Conservation (phyloP, 2,329 filamentous ascomycete genomes). For the Colletotrichum cuscutae region DNA sequence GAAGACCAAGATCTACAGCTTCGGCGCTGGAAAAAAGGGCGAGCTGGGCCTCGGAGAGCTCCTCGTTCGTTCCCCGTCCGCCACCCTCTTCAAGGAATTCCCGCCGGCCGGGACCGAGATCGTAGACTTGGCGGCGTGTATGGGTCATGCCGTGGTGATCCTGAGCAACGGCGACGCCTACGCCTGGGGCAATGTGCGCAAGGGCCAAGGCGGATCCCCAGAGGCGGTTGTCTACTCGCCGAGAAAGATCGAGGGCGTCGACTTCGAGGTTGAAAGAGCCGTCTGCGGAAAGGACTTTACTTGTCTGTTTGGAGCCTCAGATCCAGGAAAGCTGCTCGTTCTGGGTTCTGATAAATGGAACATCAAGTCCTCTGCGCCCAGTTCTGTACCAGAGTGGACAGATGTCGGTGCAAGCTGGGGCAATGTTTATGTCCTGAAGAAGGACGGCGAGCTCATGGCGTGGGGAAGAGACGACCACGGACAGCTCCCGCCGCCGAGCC, state of each 20-base stretch:
- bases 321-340: conserved; percentile 69
- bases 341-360: conserved; percentile 82
- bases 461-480: conserved; percentile 92
- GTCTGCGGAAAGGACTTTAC: conserved; percentile 90
- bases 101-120: conserved; percentile 70
- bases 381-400: conserved; percentile 66
- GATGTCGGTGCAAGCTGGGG: conserved; percentile 86
- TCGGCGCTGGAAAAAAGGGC: conserved; percentile 75
- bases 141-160: conserved; percentile 81
- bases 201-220: conserved; percentile 81
- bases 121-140: conserved; percentile 74
- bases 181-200: conserved; percentile 89
- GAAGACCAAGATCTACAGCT: conserved; percentile 65
- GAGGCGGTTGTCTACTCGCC: conserved; percentile 67
- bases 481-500: conserved; percentile 73
- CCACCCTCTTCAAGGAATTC: conserved; percentile 67
- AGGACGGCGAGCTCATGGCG: conserved; percentile 69
- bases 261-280: conserved; percentile 73
- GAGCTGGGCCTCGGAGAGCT: conserved; percentile 74
- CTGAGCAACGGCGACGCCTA: conserved; percentile 81
- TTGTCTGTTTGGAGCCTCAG: conserved; percentile 69
- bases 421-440: conserved; percentile 76
- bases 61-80: conserved; percentile 58
- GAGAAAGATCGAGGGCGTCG: conserved; percentile 65
- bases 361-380: conserved; percentile 68